Evolutionary conservation across 257 asterid genomes (phyloP).

Genomic region (Rubia yunnanensis): DNA sequence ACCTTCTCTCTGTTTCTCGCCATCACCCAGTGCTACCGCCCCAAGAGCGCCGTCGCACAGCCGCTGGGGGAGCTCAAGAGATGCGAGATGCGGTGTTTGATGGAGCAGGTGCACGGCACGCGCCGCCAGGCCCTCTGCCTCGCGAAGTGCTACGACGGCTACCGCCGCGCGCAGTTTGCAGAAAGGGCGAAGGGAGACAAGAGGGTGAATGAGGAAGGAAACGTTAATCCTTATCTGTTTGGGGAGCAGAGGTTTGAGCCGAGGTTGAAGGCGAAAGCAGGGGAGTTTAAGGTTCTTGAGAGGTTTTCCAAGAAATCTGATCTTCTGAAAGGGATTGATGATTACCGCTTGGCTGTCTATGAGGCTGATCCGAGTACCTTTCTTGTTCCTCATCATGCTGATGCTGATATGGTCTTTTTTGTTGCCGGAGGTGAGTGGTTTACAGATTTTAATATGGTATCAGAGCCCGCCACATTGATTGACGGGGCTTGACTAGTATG

Average conservation of each 20-base stretch:
- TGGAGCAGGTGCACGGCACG: constrained; percentile 1
- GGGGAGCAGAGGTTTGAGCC: constrained; percentile 21
- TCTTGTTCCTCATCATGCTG: constrained; percentile 36
- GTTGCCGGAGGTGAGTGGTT: constrained; percentile 12
- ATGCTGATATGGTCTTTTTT: constrained; percentile 24
- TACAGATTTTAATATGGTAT: not conserved
- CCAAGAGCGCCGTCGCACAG: constrained; percentile 9
- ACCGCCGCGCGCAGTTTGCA: not conserved
- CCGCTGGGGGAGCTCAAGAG: constrained; percentile 13
- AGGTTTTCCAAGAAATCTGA: constrained; percentile 28
- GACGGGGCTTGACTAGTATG: too few species aligned
- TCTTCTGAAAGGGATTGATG: constrained; percentile 32
- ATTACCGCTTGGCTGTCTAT: constrained; percentile 23
- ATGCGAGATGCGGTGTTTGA: constrained; percentile 8
- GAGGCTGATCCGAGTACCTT: constrained; percentile 36
- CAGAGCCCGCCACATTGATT: too few species aligned
- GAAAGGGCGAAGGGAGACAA: constrained; percentile 7
- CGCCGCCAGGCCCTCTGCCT: not conserved
- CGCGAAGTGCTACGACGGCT: constrained; percentile 13
- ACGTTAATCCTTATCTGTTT: constrained; percentile 28
- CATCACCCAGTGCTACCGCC: not conserved
- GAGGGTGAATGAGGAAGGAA: not conserved
- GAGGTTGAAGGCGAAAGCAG: constrained; percentile 18
- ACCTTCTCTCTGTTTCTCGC: constrained; percentile 14
- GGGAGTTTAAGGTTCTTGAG: constrained; percentile 27